These are phyloP conservation scores for Magnusiomyces fungicola DNA, from an alignment of 1,139 yeast genomes.

Conservation along the genomic window DNA sequence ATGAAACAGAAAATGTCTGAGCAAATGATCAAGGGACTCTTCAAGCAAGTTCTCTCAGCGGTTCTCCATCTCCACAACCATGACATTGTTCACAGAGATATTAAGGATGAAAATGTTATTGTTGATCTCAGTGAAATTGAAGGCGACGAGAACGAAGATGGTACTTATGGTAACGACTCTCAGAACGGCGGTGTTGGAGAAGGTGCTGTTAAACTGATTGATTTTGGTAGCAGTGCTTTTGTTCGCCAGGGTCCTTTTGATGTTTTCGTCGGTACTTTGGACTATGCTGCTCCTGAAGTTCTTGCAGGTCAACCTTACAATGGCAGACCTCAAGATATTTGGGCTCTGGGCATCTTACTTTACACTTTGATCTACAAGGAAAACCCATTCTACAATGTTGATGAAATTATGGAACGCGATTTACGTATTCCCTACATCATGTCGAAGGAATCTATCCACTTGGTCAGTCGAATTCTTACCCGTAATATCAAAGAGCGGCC, in stretches of 20 bases:
- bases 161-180: no score
- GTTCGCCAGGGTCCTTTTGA: slow-evolving; percentile 89
- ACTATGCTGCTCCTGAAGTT: slow-evolving; percentile 96
- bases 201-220: slow-evolving; percentile 64
- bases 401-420: slow-evolving; percentile 89
- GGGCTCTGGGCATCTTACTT: slow-evolving; percentile 90
- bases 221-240: slow-evolving; percentile 93
- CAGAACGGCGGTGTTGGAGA: slow-evolving; percentile 7
- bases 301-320: slow-evolving; percentile 79
- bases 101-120: slow-evolving; percentile 90
- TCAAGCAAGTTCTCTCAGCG: slow-evolving; percentile 72
- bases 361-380: slow-evolving; percentile 91
- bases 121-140: slow-evolving; percentile 45
- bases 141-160: slow-evolving; percentile 2
- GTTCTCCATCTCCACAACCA: slow-evolving; percentile 71
- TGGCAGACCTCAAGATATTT: slow-evolving; percentile 91
- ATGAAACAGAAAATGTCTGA: slow-evolving; percentile 73
- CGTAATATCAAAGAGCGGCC: slow-evolving; percentile 63
- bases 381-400: slow-evolving; percentile 90
- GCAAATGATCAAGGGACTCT: slow-evolving; percentile 64
- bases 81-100: slow-evolving; percentile 90
- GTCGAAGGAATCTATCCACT: slow-evolving; percentile 45
- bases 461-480: slow-evolving; percentile 58
- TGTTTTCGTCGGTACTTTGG: slow-evolving; percentile 94
- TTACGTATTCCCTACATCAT: slow-evolving; percentile 58